Evolutionary conservation across 2,329 filamentous ascomycete species (phyloP), one percentile per base, ranked within the genome.

Genomic region (Neonectria sp.): DNA sequence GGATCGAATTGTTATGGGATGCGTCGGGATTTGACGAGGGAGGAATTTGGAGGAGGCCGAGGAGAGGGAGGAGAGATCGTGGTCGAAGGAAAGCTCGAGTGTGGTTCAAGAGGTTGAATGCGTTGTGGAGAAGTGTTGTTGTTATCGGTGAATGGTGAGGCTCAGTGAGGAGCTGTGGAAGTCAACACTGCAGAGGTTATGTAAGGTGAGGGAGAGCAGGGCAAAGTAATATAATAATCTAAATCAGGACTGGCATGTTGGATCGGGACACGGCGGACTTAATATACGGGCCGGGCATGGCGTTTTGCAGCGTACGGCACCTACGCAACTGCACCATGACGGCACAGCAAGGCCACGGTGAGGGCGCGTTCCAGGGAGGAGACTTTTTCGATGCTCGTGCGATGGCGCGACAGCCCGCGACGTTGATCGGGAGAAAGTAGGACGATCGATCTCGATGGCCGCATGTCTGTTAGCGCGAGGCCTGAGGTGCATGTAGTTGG

Each of bases 381-480:
- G n/a, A 45, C 21, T 45, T 56, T 56, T 57, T 69, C 73, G 73
- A 75, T 75, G 69, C 70, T 56, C 66, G 68, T 61, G 43, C 69
- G 68, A 77, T 76, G 15, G 31, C 21, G 29, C 17, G 29, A 12
- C 27, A 12, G 48, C 72, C 55, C 68, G 60, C 58, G 35, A 63
- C 55, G 58, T 69, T 69, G 73, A 76, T 76, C 73, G 74, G 71
- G 68, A 64, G 62, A 72, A 70, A 60, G 63, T 71, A 72, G 69
- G 75, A 69, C 68, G 75, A 77, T 77, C 75, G 75, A 77, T 77
- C 75, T 77, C 73, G 75, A 77, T 77, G 74, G 43, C 55, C 40
- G 70, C 60, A 60, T 58, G 65, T 25, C 43, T 68, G 72, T 73
- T 77, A 76, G 73, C 69, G 73, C 62, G 59, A 59, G 53, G 65